Evolutionary conservation across 495 filamentous ascomycete species (phyloP).

Genomic region (Penicillium odoratum): DNA sequence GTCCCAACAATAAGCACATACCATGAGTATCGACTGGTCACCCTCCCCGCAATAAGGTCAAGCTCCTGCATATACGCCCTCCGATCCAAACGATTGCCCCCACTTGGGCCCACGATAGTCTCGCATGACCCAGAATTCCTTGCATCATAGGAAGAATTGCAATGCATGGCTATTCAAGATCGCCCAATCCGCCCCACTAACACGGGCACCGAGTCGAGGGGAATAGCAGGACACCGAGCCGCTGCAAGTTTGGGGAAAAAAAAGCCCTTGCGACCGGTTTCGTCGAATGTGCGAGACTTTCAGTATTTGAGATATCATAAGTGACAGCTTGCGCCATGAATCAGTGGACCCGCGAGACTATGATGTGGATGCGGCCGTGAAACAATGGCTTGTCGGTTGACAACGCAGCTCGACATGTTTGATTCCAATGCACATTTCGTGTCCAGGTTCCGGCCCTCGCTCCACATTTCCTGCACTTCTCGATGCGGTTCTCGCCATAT

Average conservation of each 20-base stretch:
- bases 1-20: constrained; percentile 8
- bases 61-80: constrained; percentile 17
- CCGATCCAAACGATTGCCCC: constrained; percentile 23
- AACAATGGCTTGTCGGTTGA: not conserved
- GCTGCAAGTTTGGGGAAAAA: constrained; percentile 2
- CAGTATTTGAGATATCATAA: constrained; percentile 49
- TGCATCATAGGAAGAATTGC: constrained; percentile 40
- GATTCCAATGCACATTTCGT: constrained; percentile 45
- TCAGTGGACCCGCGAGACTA: constrained; percentile 9
- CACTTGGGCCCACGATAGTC: constrained; percentile 38
- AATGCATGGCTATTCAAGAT: constrained; percentile 37
- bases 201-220: constrained; percentile 25
- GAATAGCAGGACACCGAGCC: constrained; percentile 4
- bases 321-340: constrained; percentile 45
- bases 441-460: constrained; percentile 42
- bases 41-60: constrained; percentile 1
- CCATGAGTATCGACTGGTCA: constrained; percentile 10
- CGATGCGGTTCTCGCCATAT: constrained; percentile 45
- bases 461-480: constrained; percentile 37
- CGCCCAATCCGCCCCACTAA: constrained; percentile 36
- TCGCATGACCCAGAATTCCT: constrained; percentile 39
- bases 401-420: constrained; percentile 50
- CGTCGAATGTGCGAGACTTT: constrained; percentile 30
- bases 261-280: constrained; percentile 19
- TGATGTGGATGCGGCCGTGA: not conserved